A percentile compares a stretch with the other conserved stretches of the same genome.
Conservation (phyloP, 768 basidiomycete species). For the Auriscalpium orientale region DNA sequence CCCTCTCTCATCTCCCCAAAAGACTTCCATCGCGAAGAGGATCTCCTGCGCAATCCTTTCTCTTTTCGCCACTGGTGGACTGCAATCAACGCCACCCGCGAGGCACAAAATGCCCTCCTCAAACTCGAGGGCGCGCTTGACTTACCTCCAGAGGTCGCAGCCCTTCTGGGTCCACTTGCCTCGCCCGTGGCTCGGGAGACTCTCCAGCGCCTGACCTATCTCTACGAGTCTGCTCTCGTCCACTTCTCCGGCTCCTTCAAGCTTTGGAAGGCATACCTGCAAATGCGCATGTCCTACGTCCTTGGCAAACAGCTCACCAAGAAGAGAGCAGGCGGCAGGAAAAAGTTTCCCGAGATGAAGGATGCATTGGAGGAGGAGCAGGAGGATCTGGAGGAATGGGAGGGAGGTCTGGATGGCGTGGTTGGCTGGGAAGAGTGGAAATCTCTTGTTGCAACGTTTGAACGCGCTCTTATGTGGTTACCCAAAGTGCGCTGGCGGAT, state of each 20-base stretch:
- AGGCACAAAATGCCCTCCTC: conserved; percentile 48
- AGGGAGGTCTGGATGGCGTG: conserved; percentile 75
- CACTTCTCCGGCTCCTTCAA: conserved; percentile 91
- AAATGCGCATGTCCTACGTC: conserved; percentile 77
- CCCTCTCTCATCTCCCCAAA: conserved; percentile 63
- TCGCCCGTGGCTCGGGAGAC: conserved; percentile 64
- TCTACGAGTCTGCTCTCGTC: conserved; percentile 88
- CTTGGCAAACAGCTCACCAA: conserved; percentile 66
- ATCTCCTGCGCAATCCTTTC: conserved; percentile 82
- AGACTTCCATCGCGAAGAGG: conserved; percentile 88
- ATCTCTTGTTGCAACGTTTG: conserved; percentile 77
- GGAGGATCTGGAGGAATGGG: conserved; percentile 78
- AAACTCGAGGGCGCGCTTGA: conserved; percentile 47
- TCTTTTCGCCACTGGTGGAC: conserved; percentile 94
- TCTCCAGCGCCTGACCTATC: conserved; percentile 77
- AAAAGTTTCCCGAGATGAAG: conserved; percentile 87
- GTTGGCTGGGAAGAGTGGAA: conserved; percentile 98
- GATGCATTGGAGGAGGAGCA: conserved; percentile 83
- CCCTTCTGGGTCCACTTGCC: conserved; percentile 73
- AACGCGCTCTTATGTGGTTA: conserved; percentile 91
- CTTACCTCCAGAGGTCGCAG: conserved; percentile 40
- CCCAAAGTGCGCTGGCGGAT: conserved; percentile 57
- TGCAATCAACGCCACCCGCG: conserved; percentile 70
- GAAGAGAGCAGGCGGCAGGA: conserved; percentile 79
- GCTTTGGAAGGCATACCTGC: conserved; percentile 90